phyloP scores from a whole-genome alignment of 225 moss, liverwort and hornwort genomes.

The Pseudisothecium myosuroides region DNA sequence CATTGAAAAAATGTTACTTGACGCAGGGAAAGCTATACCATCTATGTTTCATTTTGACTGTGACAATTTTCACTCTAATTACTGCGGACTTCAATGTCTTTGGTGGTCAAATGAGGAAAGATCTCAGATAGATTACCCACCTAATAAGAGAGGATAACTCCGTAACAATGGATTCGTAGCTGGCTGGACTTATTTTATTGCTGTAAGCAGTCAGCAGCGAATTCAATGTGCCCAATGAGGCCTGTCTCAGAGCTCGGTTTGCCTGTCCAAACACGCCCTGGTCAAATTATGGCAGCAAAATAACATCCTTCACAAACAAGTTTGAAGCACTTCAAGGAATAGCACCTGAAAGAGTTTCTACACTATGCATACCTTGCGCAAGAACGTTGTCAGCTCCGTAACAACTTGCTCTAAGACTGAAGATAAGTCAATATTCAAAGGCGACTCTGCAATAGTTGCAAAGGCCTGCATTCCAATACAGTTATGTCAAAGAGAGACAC shows the following conservation, averaged over 20 bases:
- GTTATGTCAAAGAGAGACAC: background rate
- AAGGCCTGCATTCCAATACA: constrained; percentile 59
- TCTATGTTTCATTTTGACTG: background rate
- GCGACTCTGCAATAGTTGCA: constrained; percentile 98
- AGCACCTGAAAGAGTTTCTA: background rate
- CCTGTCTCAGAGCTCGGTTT: constrained; percentile 90
- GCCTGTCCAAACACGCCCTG: constrained; percentile 35
- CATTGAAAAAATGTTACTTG: background rate
- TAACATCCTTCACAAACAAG: background rate
- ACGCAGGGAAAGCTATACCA: background rate
- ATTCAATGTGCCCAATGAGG: constrained; percentile 92
- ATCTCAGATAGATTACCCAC: constrained; percentile 14
- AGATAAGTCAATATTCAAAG: constrained; percentile 92
- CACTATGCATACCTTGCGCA: constrained; percentile 72
- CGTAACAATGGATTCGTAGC: constrained; percentile 92
- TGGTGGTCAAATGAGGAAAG: background rate
- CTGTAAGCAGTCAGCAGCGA: constrained; percentile 84
- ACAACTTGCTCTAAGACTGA: constrained; percentile 99
- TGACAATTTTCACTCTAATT: background rate
- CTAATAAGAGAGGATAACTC: constrained; percentile 95
- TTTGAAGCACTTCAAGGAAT: background rate
- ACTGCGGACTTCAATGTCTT: background rate
- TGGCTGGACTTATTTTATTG: constrained; percentile 78
- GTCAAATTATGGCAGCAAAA: background rate
- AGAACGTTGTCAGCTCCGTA: constrained; percentile 84